Conservation (phyloP, 352 stramenopile species). For the Ochromonadaceae sp. region DNA sequence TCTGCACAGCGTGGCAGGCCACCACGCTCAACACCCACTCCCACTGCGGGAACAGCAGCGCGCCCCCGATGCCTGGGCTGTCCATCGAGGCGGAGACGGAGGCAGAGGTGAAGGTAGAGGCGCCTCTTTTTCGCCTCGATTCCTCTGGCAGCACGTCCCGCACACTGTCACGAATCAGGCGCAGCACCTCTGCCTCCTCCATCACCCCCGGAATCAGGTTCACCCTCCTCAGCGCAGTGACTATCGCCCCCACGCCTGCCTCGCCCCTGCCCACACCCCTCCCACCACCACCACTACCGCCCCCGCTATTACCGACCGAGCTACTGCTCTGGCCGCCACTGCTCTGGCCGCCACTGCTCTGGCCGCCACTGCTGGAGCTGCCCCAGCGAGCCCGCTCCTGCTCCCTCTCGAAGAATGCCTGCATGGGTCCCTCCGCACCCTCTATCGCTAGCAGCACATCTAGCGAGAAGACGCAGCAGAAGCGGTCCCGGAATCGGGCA, state of each 20-base stretch:
- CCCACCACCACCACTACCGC: too few species aligned
- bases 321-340: neutral
- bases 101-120: neutral
- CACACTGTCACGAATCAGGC: too few species aligned
- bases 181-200: neutral
- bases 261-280: neutral
- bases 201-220: slow-evolving; percentile 1
- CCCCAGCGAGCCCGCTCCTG: neutral
- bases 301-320: neutral
- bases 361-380: neutral
- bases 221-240: neutral
- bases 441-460: neutral
- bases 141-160: too few species aligned
- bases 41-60: slow-evolving; percentile 5
- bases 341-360: neutral
- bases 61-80: too few species aligned
- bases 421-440: neutral
- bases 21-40: slow-evolving; percentile 5
- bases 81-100: too few species aligned
- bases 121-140: neutral
- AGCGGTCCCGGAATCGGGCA: neutral
- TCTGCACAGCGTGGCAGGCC: neutral
- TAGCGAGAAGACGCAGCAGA: neutral
- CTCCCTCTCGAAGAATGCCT: neutral
- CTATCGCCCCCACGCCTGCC: neutral